Evolutionary conservation across 306 rosid species (phyloP), one percentile per base, ranked within the genome.

Genomic region (Prunus campanulata): DNA sequence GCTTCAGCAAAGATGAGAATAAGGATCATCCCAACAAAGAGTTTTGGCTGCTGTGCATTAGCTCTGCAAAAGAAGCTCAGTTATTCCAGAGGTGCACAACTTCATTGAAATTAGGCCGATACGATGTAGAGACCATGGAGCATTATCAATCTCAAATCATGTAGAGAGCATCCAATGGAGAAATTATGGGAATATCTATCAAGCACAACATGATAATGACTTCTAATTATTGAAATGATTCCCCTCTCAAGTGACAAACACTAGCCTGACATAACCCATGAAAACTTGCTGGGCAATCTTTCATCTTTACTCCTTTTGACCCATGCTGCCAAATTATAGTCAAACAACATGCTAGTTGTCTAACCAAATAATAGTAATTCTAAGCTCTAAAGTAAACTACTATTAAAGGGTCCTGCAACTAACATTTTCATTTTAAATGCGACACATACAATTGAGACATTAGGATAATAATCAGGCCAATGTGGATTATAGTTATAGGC

Each of bases 21-120:
- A 48, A 91, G 93, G 82, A 91, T 91, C 97, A 91, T 91, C 72
- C 93, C 97, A 50, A 91, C 97, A 50, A 91, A 91, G 67, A 91
- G 97, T 68, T 91, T 91, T 74, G 97, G 97, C 84, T 91, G 97
- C 83, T 91, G 97, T 65, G 97, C 97, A 4, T 91, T 91, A 78
- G 97, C 97, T 77, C 97, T 91, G 92, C 87, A 83, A 77, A 76
- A 44, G 32, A 74, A 66, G 83, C 68, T 51, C 25, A 76, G 70
- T 46, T 70, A 68, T 46, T 86, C 80, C 60, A 78, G 62, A 20
- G 14, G 47, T 29, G 62, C 12, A 62, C 30, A 52, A 12, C 64
- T 35, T 7, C 16, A 48, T 7, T 7, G 55, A 30, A 68, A 6
- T 16, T 44, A 4, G 65, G 44, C 14, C 2, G 46, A 52, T 6